phyloP scores from a whole-genome alignment of 139 green algal genomes.

The Dunaliella sp. region DNA sequence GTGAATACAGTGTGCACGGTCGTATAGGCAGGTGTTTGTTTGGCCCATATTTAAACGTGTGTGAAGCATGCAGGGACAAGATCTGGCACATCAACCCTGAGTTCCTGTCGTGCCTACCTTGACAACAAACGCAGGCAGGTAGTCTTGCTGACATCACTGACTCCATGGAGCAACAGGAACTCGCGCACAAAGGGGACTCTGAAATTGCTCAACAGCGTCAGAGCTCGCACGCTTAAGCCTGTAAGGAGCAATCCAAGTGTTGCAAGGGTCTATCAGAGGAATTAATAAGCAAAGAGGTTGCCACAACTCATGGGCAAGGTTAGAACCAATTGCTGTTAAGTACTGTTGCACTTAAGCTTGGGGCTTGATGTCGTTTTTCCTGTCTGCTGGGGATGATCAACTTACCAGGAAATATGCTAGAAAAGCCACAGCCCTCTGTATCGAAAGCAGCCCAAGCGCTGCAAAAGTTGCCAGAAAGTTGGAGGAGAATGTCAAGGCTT shows the following conservation, averaged over 20 bases:
- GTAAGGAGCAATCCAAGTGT: too few species aligned
- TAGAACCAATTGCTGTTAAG: too few species aligned
- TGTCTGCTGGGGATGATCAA: too few species aligned
- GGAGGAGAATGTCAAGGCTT: slow-evolving; percentile 35
- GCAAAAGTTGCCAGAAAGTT: too few species aligned
- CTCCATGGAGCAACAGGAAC: slow-evolving; percentile 50
- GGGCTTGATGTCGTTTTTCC: too few species aligned
- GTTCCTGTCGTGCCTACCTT: too few species aligned
- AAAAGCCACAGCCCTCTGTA: slow-evolving; percentile 49
- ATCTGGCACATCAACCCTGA: too few species aligned
- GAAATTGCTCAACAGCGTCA: slow-evolving; percentile 58
- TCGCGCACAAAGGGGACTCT: slow-evolving; percentile 48
- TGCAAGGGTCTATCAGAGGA: too few species aligned
- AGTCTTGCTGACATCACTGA: slow-evolving; percentile 34
- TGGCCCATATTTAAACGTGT: not conserved
- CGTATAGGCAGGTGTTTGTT: too few species aligned
- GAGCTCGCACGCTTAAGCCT: slow-evolving; percentile 33
- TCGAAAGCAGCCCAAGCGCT: slow-evolving; percentile 43
- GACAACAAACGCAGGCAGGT: not conserved
- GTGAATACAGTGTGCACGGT: not conserved
- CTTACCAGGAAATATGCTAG: slow-evolving; percentile 39
- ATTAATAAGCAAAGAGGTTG: too few species aligned
- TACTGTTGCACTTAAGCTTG: too few species aligned
- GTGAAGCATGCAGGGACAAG: not conserved
- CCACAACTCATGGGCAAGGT: too few species aligned